These are phyloP conservation scores for Arxiozyma telluris DNA, from an alignment of 1,139 yeast genomes.

Conservation along the genomic window DNA sequence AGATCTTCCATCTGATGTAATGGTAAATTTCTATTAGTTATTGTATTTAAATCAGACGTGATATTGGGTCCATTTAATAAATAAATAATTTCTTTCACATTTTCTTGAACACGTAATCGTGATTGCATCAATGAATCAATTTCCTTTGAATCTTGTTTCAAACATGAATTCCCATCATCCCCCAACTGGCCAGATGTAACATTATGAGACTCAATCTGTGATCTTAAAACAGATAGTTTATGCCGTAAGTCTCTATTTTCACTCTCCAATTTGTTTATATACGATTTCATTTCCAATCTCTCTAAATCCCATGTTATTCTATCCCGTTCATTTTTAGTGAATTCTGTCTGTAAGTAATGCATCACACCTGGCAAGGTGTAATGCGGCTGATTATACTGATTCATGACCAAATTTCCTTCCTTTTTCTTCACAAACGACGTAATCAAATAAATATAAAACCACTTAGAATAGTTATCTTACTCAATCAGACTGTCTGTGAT, in stretches of 20 bases:
- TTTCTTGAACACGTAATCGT: conserved; percentile 22
- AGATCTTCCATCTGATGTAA: conserved; percentile 21
- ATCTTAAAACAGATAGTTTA: conserved; percentile 33
- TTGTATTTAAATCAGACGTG: conserved; percentile 20
- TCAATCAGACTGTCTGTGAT: neutral
- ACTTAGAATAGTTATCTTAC: neutral
- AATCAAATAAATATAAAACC: no score
- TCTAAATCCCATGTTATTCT: conserved; percentile 50
- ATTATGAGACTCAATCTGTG: neutral
- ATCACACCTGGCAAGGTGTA: conserved; percentile 41
- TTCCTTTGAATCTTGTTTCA: neutral
- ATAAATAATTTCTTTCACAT: conserved; percentile 31
- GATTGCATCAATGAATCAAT: conserved; percentile 1
- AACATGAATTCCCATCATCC: neutral
- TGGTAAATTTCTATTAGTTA: conserved; percentile 17
- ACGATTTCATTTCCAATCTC: conserved; percentile 45
- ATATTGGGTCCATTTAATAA: conserved; percentile 27
- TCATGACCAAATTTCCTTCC: neutral
- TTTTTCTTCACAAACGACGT: neutral
- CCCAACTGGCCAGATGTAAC: conserved; percentile 1
- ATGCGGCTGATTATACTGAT: conserved; percentile 1
- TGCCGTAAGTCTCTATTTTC: conserved; percentile 49
- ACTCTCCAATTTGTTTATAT: conserved; percentile 54
- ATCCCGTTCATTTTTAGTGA: conserved; percentile 48
- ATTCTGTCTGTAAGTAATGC: conserved; percentile 49